phyloP scores from a whole-genome alignment of 2,329 filamentous ascomycete genomes.

The Cercospora brassicicola region DNA sequence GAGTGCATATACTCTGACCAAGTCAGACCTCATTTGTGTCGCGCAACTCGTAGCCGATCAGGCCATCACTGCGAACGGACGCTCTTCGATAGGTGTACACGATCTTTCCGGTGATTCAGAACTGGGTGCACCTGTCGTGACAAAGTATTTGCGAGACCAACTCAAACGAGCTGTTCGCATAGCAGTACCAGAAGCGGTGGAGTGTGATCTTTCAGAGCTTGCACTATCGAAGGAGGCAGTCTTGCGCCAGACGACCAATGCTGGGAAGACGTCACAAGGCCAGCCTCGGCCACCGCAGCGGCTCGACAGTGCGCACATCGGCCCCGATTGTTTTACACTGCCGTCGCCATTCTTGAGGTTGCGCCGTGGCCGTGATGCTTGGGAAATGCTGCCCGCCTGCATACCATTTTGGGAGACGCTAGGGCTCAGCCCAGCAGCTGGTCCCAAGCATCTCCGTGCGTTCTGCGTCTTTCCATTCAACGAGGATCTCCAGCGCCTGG shows the following conservation, averaged over 20 bases:
- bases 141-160: conserved; percentile 2
- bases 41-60: conserved; percentile 41
- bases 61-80: conserved; percentile 15
- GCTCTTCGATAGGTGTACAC: background rate
- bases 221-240: conserved; percentile 32
- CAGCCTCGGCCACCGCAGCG: conserved; percentile 36
- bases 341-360: conserved; percentile 70
- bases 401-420: conserved; percentile 80
- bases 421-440: conserved; percentile 69
- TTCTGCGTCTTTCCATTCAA: conserved; percentile 70
- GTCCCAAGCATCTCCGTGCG: conserved; percentile 68
- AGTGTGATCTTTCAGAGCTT: conserved; percentile 33
- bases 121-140: background rate
- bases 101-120: background rate
- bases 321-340: conserved; percentile 58
- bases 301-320: conserved; percentile 30
- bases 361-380: conserved; percentile 65
- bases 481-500: conserved; percentile 61
- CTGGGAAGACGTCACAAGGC: conserved; percentile 28
- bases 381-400: conserved; percentile 73
- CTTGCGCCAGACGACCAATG: conserved; percentile 16
- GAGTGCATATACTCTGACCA: conserved; percentile 28
- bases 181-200: conserved; percentile 19
- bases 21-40: conserved; percentile 36
- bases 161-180: conserved; percentile 6